A percentile compares a stretch with the other conserved stretches of the same genome.
Evolutionary conservation across 352 stramenopile genomes (phyloP).

Genomic region (Discostella stelligera): DNA sequence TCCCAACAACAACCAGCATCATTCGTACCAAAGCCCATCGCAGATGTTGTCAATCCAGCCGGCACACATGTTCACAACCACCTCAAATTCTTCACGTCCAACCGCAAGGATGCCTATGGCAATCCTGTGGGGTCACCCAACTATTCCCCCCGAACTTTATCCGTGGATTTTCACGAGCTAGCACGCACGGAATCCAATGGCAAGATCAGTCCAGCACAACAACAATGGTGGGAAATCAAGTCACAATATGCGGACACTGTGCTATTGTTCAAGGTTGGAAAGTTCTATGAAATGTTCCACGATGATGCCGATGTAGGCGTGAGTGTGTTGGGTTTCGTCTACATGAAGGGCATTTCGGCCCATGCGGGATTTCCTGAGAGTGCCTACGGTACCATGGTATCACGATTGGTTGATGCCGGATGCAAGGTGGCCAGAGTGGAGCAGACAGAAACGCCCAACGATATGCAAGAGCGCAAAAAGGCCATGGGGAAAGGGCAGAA

Average conservation of each 20-base stretch:
- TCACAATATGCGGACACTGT: conserved; percentile 95
- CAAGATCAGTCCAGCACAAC: conserved; percentile 91
- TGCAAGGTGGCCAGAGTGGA: conserved; percentile 98
- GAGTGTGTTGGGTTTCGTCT: conserved; percentile 91
- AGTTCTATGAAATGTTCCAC: conserved; percentile 97
- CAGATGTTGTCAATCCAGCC: conserved; percentile 6
- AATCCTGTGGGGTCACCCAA: conserved; percentile 85
- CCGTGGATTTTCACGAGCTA: conserved; percentile 82
- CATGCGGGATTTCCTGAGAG: conserved; percentile 98
- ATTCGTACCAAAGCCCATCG: conserved; percentile 14
- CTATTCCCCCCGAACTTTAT: conserved; percentile 92
- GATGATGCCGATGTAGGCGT: conserved; percentile 98
- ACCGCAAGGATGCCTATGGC: conserved; percentile 88
- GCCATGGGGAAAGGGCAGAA: conserved; percentile 59
- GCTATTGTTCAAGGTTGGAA: conserved; percentile 98
- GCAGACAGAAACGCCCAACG: conserved; percentile 98
- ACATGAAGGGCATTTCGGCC: conserved; percentile 97
- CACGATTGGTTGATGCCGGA: conserved; percentile 91
- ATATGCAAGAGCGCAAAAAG: conserved; percentile 92
- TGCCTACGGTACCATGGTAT: conserved; percentile 94
- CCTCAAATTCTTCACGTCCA: conserved; percentile 86
- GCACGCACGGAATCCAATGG: conserved; percentile 73
- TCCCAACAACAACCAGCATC: not conserved
- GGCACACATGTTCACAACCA: conserved; percentile 91
- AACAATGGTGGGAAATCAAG: conserved; percentile 99